Percentiles rank a stretch among this genome's conserved stretches.
Evolutionary conservation across 1,139 yeast genomes (phyloP).

Genomic region (Williopsis jadinii): DNA sequence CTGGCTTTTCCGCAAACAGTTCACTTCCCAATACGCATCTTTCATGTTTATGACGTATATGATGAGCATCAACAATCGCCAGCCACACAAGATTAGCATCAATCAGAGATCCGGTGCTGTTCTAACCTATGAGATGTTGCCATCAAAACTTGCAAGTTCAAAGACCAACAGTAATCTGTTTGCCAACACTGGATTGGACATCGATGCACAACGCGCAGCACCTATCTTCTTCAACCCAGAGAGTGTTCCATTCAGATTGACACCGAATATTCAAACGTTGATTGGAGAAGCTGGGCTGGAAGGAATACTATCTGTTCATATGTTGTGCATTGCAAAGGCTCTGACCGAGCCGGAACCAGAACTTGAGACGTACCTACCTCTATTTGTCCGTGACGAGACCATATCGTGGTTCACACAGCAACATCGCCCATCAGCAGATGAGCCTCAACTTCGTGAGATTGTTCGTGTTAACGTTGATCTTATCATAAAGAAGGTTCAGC

Average conservation of each 20-base stretch:
- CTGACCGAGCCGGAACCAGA: slow-evolving; percentile 88
- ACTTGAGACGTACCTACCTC: slow-evolving; percentile 76
- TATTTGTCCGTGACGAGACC: slow-evolving; percentile 93
- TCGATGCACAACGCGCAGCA: slow-evolving; percentile 54
- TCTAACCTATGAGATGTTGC: slow-evolving; percentile 94
- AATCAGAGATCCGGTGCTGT: slow-evolving; percentile 80
- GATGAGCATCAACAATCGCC: slow-evolving; percentile 91
- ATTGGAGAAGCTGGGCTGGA: slow-evolving; percentile 92
- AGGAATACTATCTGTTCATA: slow-evolving; percentile 81
- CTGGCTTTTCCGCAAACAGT: slow-evolving; percentile 95
- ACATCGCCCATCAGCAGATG: slow-evolving; percentile 50
- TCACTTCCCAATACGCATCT: slow-evolving; percentile 93
- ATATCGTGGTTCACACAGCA: slow-evolving; percentile 89
- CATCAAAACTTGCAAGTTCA: slow-evolving; percentile 64
- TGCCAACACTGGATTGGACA: slow-evolving; percentile 52
- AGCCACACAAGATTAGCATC: slow-evolving; percentile 88
- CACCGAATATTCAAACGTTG: slow-evolving; percentile 89
- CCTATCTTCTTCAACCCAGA: slow-evolving; percentile 94
- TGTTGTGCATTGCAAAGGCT: slow-evolving; percentile 82
- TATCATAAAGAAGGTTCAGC: slow-evolving; percentile 61
- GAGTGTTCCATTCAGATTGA: slow-evolving; percentile 90
- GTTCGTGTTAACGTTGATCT: slow-evolving; percentile 85
- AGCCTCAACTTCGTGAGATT: slow-evolving; percentile 77
- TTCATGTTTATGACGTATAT: slow-evolving; percentile 88
- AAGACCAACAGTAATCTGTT: slow-evolving; percentile 35